Percentiles rank a stretch among this genome's conserved stretches.
Evolutionary conservation across 164 flowering plant species (phyloP).

Genomic region (Tetracentron sinense): DNA sequence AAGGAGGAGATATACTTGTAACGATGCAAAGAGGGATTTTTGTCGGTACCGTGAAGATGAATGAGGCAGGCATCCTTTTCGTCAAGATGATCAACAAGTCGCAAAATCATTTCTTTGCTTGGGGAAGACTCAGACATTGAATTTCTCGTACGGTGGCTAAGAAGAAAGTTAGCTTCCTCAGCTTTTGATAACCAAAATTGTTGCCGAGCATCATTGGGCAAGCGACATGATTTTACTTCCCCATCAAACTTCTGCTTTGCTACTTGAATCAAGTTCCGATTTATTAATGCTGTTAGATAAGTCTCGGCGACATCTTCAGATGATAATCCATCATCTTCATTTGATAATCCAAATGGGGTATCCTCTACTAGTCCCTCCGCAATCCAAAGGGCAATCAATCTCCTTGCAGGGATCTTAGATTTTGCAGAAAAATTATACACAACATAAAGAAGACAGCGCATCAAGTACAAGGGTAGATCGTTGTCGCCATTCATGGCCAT

Average conservation of each 20-base stretch:
- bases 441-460: slow-evolving; percentile 14
- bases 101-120: no score
- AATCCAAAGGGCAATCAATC: slow-evolving; percentile 8
- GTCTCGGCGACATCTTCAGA: slow-evolving; percentile 18
- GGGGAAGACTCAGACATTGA: no score
- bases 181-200: slow-evolving; percentile 12
- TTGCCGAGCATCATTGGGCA: slow-evolving; percentile 14
- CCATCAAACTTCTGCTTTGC: neutral
- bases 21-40: neutral
- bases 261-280: slow-evolving; percentile 15
- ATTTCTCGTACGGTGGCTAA: no score
- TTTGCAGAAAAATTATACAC: slow-evolving; percentile 7
- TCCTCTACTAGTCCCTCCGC: slow-evolving; percentile 12
- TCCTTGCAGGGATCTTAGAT: no score
- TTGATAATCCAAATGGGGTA: neutral
- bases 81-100: no score
- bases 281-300: slow-evolving; percentile 13
- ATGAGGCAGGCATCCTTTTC: no score
- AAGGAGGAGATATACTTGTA: no score
- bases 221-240: neutral
- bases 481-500: slow-evolving; percentile 8
- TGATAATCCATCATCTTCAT: neutral
- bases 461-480: slow-evolving; percentile 13
- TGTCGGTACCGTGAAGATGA: neutral
- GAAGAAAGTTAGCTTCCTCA: slow-evolving; percentile 4